Conservation (phyloP, 2,329 filamentous ascomycete genomes). For the Xylariaceae sp. region DNA sequence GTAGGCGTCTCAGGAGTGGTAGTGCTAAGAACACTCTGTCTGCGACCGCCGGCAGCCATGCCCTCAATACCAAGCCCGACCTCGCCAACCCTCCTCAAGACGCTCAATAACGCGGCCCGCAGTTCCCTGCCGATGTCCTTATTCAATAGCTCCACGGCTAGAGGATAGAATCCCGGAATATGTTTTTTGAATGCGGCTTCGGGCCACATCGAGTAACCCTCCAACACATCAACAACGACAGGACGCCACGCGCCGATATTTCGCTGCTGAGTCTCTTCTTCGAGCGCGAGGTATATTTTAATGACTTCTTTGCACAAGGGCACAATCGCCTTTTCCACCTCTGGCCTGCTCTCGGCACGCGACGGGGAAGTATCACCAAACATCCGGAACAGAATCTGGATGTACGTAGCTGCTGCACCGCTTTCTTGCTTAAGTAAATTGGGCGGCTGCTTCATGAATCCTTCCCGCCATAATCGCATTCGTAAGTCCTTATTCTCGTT, state of each 20-base stretch:
- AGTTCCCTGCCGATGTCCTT: constrained; percentile 80
- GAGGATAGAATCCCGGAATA: constrained; percentile 77
- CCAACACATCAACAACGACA: constrained; percentile 93
- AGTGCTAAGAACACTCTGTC: constrained; percentile 41
- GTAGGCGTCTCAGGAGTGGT: constrained; percentile 20
- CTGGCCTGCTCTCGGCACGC: constrained; percentile 69
- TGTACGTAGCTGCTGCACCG: constrained; percentile 88
- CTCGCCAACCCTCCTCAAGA: constrained; percentile 81
- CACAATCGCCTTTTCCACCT: constrained; percentile 87
- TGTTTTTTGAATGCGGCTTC: constrained; percentile 74
- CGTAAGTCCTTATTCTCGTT: constrained; percentile 96
- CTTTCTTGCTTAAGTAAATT: constrained; percentile 97
- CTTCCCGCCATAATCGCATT: constrained; percentile 91
- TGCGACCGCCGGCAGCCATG: constrained; percentile 39
- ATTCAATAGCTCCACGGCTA: constrained; percentile 75
- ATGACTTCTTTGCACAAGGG: constrained; percentile 96
- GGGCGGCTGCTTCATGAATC: constrained; percentile 99
- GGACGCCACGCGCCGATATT: constrained; percentile 97
- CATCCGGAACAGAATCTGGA: constrained; percentile 94
- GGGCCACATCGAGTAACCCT: constrained; percentile 85
- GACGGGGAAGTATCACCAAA: constrained; percentile 86
- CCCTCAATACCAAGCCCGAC: constrained; percentile 57
- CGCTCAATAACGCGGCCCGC: constrained; percentile 68
- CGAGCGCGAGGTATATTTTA: constrained; percentile 74
- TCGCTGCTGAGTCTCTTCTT: constrained; percentile 93